Evolutionary conservation across 2,329 filamentous ascomycete species (phyloP).

Genomic region (Myriosclerotinia curreyana): DNA sequence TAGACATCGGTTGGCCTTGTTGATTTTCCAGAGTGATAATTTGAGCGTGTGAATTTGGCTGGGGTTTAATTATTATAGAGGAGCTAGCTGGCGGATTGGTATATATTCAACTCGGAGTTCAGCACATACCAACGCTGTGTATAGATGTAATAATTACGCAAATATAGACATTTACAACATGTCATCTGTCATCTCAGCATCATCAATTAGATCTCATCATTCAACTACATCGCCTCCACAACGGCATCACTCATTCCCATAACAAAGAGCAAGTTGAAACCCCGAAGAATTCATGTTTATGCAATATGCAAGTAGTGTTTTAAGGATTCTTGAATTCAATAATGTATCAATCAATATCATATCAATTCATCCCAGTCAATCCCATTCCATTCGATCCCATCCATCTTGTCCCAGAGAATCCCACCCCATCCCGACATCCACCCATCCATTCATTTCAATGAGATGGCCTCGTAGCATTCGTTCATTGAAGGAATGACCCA

Average conservation of each 20-base stretch:
- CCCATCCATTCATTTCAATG: constrained; percentile 1
- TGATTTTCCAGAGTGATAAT: constrained; percentile 92
- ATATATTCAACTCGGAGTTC: background rate
- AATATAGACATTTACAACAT: background rate
- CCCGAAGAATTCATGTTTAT: background rate
- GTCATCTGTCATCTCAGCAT: too few species aligned
- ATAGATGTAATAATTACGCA: background rate
- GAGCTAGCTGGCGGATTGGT: background rate
- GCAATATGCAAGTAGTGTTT: constrained; percentile 13
- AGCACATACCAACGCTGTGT: background rate
- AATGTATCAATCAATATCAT: constrained; percentile 8
- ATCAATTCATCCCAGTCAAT: constrained; percentile 7
- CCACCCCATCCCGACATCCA: constrained; percentile 5
- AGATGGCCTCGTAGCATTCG: background rate
- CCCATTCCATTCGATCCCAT: constrained; percentile 11
- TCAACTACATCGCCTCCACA: background rate
- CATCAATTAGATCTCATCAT: background rate
- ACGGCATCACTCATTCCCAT: background rate
- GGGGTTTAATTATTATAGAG: too few species aligned
- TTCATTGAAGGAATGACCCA: background rate
- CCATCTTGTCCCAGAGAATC: constrained; percentile 6
- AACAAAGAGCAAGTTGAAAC: background rate
- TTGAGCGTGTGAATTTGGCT: constrained; percentile 40
- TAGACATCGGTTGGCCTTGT: constrained; percentile 77
- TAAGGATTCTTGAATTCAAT: constrained; percentile 8